These are phyloP conservation scores for Astrephomene gubernaculifera DNA, from an alignment of 139 green algal species.

Conservation along the genomic window DNA sequence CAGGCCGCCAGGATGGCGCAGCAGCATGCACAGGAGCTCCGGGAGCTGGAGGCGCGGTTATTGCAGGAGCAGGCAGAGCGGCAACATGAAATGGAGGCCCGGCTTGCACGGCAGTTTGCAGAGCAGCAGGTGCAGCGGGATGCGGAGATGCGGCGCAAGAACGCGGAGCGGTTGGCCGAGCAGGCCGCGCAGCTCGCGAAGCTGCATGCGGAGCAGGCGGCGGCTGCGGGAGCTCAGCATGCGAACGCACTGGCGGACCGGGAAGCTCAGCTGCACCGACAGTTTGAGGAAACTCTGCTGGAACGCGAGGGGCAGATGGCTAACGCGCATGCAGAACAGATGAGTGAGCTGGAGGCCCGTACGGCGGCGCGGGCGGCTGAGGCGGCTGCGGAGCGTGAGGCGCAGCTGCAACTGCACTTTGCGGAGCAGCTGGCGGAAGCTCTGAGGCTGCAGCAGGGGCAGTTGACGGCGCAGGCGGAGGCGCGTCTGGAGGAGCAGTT, in stretches of 20 bases:
- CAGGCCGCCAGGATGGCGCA: constrained; percentile 6
- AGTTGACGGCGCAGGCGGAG: not conserved
- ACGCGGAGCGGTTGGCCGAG: constrained; percentile 37
- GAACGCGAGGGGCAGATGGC: not conserved
- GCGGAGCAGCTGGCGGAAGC: not conserved
- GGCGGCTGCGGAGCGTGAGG: constrained; percentile 6
- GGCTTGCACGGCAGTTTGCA: not conserved
- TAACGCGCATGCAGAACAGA: constrained; percentile 3
- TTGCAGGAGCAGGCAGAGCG: not conserved
- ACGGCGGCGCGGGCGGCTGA: not conserved
- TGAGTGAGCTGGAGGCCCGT: not conserved
- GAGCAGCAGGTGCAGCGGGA: not conserved
- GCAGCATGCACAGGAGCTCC: not conserved
- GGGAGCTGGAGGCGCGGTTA: not conserved
- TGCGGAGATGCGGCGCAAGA: not conserved
- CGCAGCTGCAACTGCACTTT: not conserved
- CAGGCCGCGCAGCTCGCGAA: constrained; percentile 24
- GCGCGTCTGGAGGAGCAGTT: not conserved
- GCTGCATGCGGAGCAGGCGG: constrained; percentile 30
- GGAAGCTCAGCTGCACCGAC: not conserved
- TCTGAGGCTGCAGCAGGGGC: constrained; percentile 1
- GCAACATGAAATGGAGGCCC: not conserved
- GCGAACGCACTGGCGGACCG: not conserved
- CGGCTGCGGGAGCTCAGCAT: not conserved
- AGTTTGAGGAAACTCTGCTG: not conserved